Evolutionary conservation across 2,329 filamentous ascomycete genomes (phyloP).

Genomic region (Pseudopyricularia javanii): DNA sequence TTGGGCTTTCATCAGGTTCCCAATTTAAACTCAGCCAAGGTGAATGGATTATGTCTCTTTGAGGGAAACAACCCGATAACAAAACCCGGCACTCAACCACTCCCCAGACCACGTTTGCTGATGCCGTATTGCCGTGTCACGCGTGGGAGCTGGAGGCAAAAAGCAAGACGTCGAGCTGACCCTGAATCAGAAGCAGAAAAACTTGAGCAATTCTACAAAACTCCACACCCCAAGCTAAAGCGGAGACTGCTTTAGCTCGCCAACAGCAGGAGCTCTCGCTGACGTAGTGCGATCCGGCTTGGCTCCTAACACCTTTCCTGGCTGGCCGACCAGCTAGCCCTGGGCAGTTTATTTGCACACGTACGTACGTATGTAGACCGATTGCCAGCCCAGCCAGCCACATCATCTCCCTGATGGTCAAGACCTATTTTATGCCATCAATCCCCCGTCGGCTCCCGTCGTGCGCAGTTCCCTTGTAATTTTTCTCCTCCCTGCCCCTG

Average conservation of each 20-base stretch:
- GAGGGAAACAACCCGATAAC: too few species aligned
- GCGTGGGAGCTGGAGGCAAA: too few species aligned
- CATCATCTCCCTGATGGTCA: background rate
- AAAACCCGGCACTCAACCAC: too few species aligned
- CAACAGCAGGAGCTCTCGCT: background rate
- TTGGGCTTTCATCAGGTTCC: too few species aligned
- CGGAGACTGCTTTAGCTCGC: background rate
- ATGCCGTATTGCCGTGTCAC: background rate
- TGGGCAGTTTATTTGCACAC: background rate
- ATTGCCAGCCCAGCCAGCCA: background rate
- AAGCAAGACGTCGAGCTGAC: background rate
- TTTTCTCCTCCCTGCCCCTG: background rate
- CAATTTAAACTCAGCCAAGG: too few species aligned
- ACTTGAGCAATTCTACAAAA: background rate
- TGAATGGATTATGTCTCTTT: too few species aligned
- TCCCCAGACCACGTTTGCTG: background rate
- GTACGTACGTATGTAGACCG: too few species aligned
- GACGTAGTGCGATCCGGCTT: background rate
- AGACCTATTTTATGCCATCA: background rate
- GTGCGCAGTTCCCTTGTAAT: background rate
- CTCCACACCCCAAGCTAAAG: background rate
- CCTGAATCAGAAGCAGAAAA: background rate
- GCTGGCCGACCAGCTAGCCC: background rate
- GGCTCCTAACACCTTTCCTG: background rate
- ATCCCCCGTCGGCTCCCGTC: background rate